Conservation (phyloP, 2,329 filamentous ascomycete genomes). For the Colletotrichum eremochloae region DNA sequence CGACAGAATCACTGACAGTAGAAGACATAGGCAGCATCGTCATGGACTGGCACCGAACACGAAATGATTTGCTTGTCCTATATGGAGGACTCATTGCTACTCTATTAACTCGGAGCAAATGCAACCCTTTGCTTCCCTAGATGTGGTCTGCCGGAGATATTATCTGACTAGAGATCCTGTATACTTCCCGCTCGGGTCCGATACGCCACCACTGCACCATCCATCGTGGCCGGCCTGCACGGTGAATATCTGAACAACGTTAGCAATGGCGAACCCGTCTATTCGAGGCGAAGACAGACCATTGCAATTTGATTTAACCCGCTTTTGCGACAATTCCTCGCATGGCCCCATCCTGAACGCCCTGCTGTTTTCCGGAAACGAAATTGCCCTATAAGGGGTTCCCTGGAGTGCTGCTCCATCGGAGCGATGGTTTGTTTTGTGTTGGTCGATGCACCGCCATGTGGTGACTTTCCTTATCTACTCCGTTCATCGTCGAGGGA, state of each 20-base stretch:
- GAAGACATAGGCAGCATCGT: not conserved
- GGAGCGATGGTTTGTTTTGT: not conserved
- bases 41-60: not conserved
- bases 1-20: not conserved
- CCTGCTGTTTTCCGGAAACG: constrained; percentile 20
- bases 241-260: constrained; percentile 16
- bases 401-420: not conserved
- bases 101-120: not conserved
- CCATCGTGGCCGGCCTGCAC: not conserved
- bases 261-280: constrained; percentile 38
- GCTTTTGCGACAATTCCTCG: constrained; percentile 21
- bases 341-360: constrained; percentile 20
- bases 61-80: not conserved
- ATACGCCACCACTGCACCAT: not conserved
- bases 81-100: not conserved
- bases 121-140: not conserved
- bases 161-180: not conserved
- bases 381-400: not conserved
- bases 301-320: constrained; percentile 36
- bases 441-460: not conserved
- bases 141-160: not conserved
- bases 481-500: constrained; percentile 49
- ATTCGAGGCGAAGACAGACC: constrained; percentile 35
- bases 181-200: not conserved
- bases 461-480: not conserved